Percentiles rank a stretch among this genome's conserved stretches.
Evolutionary conservation across 768 basidiomycete genomes (phyloP).

Genomic region (Lactifluus subvellereus): DNA sequence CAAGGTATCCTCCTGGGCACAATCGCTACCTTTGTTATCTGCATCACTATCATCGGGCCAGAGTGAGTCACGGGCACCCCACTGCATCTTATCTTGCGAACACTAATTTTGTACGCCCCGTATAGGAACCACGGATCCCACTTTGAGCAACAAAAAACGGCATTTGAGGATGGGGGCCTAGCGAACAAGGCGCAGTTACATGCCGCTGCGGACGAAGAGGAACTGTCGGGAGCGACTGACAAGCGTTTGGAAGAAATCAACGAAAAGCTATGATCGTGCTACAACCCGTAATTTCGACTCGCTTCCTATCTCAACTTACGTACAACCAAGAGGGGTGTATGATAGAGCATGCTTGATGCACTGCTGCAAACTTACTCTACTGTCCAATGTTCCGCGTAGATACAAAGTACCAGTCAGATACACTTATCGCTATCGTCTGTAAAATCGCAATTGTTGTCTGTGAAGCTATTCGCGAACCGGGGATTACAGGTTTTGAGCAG

Average conservation of each 20-base stretch:
- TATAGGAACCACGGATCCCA: slow-evolving; percentile 39
- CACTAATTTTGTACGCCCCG: neutral
- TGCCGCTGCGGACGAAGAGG: neutral
- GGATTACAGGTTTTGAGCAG: too few relatives aligned
- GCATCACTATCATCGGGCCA: slow-evolving; percentile 74
- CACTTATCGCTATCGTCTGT: neutral
- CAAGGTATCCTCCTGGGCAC: slow-evolving; percentile 86
- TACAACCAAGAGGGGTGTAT: neutral
- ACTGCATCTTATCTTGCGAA: neutral
- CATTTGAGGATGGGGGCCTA: slow-evolving; percentile 70
- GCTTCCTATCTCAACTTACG: neutral
- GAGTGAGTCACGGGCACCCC: slow-evolving; percentile 45
- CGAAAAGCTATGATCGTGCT: neutral
- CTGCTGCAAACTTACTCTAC: neutral
- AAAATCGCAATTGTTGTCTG: neutral
- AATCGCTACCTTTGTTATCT: slow-evolving; percentile 69
- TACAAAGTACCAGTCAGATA: neutral
- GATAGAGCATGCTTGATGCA: slow-evolving; percentile 2
- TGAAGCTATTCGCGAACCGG: neutral
- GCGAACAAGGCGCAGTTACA: slow-evolving; percentile 37
- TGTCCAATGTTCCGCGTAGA: neutral
- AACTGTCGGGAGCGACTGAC: neutral
- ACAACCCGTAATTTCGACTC: neutral
- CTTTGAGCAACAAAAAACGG: slow-evolving; percentile 79
- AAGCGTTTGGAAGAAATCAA: neutral